Conservation (phyloP, 805 yeast genomes). For the Vanderwaltozyma yarrowii region DNA sequence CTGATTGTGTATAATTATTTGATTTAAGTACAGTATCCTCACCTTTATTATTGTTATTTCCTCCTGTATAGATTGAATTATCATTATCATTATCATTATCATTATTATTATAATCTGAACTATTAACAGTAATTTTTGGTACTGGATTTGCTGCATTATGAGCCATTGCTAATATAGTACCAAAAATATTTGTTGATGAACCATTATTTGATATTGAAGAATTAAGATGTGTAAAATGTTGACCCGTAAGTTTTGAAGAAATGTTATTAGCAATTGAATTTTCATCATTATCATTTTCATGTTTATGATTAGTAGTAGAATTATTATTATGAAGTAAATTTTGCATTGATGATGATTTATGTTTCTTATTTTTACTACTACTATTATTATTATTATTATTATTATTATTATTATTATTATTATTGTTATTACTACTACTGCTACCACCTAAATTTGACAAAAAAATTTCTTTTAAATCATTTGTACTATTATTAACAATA, state of each 20-base stretch:
- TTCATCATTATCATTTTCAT: neutral
- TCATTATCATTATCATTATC: neutral
- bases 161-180: slow-evolving; percentile 38
- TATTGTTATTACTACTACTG: neutral
- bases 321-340: no score
- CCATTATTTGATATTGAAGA: neutral
- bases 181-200: slow-evolving; percentile 30
- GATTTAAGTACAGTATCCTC: neutral
- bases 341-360: no score
- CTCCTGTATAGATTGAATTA: neutral
- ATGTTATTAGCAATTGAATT: no score
- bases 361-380: no score
- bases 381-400: neutral
- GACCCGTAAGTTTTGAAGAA: no score
- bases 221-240: no score
- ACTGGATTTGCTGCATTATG: slow-evolving; percentile 35
- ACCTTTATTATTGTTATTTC: no score
- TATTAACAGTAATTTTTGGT: slow-evolving; percentile 8
- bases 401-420: neutral
- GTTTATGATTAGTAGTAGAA: no score
- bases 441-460: neutral
- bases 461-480: neutral
- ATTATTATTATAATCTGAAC: neutral
- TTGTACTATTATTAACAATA: neutral
- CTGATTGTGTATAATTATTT: neutral